Evolutionary conservation across 169 alveolate genomes (phyloP).

Genomic region (Plasmodium fragile): DNA sequence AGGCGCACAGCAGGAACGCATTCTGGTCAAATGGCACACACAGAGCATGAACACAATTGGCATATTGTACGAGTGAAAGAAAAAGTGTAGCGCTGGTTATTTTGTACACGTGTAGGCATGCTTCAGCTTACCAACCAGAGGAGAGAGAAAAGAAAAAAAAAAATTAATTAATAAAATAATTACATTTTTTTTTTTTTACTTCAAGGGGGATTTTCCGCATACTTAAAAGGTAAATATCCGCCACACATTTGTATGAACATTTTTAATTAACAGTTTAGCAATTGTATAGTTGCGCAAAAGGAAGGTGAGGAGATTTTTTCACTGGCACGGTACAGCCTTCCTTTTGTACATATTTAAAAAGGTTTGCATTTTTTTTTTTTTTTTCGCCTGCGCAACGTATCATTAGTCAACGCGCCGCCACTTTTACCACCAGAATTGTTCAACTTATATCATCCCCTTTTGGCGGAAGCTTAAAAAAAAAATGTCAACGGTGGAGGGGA

Average conservation of each 20-base stretch:
- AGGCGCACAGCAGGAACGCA: neutral
- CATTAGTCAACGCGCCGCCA: neutral
- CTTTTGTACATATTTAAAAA: neutral
- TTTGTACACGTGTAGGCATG: neutral
- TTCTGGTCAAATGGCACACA: no score
- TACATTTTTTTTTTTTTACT: no score
- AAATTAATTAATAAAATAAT: no score
- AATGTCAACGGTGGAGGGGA: neutral
- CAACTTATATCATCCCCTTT: neutral
- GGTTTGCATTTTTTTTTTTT: neutral
- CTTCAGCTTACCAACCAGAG: neutral
- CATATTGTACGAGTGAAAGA: neutral
- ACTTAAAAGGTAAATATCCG: no score
- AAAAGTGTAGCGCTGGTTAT: neutral
- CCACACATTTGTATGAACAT: neutral
- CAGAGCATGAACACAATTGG: neutral
- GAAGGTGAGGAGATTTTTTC: neutral
- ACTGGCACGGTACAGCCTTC: neutral
- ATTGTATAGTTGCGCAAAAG: neutral
- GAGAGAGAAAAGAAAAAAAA: neutral
- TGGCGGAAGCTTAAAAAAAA: neutral
- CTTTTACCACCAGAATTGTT: neutral
- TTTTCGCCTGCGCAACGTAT: neutral
- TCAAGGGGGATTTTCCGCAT: no score
- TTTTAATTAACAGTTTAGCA: neutral